phyloP scores from a whole-genome alignment of 805 yeast species.

The Clavispora fructus region DNA sequence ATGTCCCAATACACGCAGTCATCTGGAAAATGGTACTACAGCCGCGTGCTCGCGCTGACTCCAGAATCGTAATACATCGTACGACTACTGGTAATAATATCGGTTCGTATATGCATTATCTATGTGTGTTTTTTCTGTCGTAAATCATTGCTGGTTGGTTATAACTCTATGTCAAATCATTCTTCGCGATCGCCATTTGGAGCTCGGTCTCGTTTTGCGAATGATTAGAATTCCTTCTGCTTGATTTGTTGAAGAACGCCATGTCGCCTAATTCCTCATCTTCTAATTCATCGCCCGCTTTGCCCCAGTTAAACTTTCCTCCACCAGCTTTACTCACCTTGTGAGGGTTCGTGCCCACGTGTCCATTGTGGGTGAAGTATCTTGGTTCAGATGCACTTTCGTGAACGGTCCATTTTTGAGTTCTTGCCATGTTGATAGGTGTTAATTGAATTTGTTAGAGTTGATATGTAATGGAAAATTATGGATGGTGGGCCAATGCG shows the following conservation, averaged over 20 bases:
- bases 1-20: too few species aligned
- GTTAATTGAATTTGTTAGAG: not conserved
- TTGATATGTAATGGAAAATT: not conserved
- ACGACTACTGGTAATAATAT: too few species aligned
- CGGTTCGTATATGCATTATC: not conserved
- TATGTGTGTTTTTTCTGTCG: not conserved
- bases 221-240: conserved; percentile 39
- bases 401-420: conserved; percentile 69
- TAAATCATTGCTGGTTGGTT: not conserved
- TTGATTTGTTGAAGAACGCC: conserved; percentile 16
- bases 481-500: not conserved
- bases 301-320: conserved; percentile 88
- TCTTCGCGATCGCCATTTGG: conserved; percentile 17
- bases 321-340: conserved; percentile 78
- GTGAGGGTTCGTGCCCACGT: conserved; percentile 63
- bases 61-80: too few species aligned
- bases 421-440: conserved; percentile 58
- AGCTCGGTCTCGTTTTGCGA: conserved; percentile 26
- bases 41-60: too few species aligned
- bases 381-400: conserved; percentile 57
- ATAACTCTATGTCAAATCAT: conserved; percentile 5
- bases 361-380: conserved; percentile 78
- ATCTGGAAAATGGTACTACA: too few species aligned
- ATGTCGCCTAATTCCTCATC: conserved; percentile 37
- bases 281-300: conserved; percentile 68